A percentile compares a stretch with the other conserved stretches of the same genome.
phyloP scores from a whole-genome alignment of 1,284 basidiomycete genomes.

The Irpex lacteus region DNA sequence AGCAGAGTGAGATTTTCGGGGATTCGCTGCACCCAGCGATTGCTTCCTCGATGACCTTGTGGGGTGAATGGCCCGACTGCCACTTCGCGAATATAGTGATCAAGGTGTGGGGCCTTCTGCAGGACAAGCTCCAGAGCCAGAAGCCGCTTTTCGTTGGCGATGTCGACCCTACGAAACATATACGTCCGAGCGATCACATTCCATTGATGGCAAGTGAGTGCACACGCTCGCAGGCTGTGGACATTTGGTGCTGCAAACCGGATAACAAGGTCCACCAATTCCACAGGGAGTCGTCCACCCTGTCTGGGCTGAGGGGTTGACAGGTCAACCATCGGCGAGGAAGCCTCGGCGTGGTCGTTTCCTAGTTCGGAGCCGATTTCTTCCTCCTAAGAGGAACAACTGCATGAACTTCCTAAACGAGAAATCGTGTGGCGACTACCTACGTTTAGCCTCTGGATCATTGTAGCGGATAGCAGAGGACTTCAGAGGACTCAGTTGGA shows the following conservation, averaged over 20 bases:
- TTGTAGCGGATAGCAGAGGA: background rate
- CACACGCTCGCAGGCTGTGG: background rate
- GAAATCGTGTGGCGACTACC: background rate
- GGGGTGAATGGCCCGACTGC: conserved; percentile 3
- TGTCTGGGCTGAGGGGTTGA: background rate
- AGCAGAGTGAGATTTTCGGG: background rate
- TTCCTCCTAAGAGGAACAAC: background rate
- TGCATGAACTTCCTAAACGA: background rate
- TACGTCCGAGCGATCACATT: conserved; percentile 1
- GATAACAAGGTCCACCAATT: conserved; percentile 8
- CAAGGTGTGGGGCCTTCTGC: background rate
- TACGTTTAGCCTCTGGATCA: background rate
- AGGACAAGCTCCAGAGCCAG: background rate
- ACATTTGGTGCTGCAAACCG: background rate
- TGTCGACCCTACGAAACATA: conserved; percentile 6
- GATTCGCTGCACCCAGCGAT: background rate
- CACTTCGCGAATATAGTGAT: conserved; percentile 4
- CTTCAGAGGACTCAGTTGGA: background rate
- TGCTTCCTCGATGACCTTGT: background rate
- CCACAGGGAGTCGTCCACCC: conserved; percentile 5
- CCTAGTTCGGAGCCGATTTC: background rate
- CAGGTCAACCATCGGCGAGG: background rate
- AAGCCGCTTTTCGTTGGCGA: background rate
- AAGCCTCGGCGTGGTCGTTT: background rate
- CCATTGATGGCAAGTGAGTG: conserved; percentile 1